phyloP scores from a whole-genome alignment of 2,329 filamentous ascomycete genomes.

The Cordyceps tenuipes region DNA sequence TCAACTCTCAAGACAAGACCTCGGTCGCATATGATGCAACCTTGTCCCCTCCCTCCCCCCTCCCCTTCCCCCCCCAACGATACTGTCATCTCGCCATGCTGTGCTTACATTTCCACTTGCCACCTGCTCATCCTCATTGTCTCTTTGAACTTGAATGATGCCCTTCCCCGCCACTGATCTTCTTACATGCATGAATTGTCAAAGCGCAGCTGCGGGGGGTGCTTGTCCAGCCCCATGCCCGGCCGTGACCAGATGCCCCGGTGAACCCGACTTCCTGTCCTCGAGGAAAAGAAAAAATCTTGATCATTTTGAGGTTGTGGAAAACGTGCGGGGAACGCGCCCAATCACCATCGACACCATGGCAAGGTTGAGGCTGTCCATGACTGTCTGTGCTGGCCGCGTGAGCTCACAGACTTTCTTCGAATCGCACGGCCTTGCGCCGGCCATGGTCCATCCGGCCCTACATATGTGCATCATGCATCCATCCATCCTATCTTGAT shows the following conservation, averaged over 20 bases:
- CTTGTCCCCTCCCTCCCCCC: neutral
- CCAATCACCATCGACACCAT: neutral
- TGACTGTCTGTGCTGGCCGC: neutral
- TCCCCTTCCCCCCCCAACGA: neutral
- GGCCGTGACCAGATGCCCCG: neutral
- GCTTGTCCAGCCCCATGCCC: neutral
- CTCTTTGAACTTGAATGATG: too few relatives aligned
- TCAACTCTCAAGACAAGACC: neutral
- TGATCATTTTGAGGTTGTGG: neutral
- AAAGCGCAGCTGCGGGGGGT: slow-evolving; percentile 4
- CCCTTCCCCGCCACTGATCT: neutral
- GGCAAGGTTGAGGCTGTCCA: neutral
- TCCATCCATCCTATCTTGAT: neutral
- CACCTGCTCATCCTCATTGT: too few relatives aligned
- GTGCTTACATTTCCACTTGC: neutral
- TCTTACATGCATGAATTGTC: neutral
- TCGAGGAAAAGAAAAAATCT: neutral
- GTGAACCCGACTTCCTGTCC: neutral
- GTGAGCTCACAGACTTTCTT: neutral
- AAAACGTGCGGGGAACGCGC: neutral
- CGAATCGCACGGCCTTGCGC: too few relatives aligned
- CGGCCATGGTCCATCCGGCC: neutral
- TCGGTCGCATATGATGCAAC: slow-evolving; percentile 1
- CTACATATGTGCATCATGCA: neutral
- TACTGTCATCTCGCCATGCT: neutral